phyloP scores from a whole-genome alignment of 768 basidiomycete genomes.

The Lactarius evosmus region DNA sequence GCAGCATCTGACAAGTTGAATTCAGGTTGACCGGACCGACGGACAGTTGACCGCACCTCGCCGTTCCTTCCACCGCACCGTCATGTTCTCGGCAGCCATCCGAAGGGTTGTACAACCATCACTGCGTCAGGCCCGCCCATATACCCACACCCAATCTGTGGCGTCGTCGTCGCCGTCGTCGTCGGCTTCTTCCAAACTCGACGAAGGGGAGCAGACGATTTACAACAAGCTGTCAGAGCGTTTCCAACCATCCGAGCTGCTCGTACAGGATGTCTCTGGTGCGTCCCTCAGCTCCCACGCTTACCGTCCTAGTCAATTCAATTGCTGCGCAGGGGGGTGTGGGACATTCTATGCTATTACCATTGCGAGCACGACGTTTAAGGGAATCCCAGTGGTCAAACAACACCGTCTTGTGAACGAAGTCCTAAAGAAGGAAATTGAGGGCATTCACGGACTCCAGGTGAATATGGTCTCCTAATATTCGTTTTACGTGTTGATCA shows the following conservation, averaged over 20 bases:
- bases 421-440: constrained; percentile 82
- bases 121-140: constrained; percentile 25
- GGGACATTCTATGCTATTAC: constrained; percentile 95
- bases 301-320: background rate
- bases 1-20: background rate
- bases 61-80: background rate
- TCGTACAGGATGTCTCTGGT: constrained; percentile 97
- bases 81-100: constrained; percentile 31
- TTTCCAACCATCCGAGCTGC: constrained; percentile 77
- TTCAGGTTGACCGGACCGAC: background rate
- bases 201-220: constrained; percentile 69
- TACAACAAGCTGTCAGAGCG: constrained; percentile 64
- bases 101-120: constrained; percentile 29
- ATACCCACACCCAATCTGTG: constrained; percentile 21
- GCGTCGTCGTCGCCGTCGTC: constrained; percentile 5
- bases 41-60: background rate
- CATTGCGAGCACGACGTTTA: constrained; percentile 82
- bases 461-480: constrained; percentile 41
- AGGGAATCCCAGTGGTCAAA: constrained; percentile 82
- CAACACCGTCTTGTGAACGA: constrained; percentile 92
- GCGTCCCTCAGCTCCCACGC: constrained; percentile 29
- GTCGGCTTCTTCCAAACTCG: constrained; percentile 31
- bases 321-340: constrained; percentile 71
- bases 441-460: constrained; percentile 91
- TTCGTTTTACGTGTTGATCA: background rate